phyloP scores from a whole-genome alignment of 1,139 yeast genomes.

The Magnusiomyces magnusii region DNA sequence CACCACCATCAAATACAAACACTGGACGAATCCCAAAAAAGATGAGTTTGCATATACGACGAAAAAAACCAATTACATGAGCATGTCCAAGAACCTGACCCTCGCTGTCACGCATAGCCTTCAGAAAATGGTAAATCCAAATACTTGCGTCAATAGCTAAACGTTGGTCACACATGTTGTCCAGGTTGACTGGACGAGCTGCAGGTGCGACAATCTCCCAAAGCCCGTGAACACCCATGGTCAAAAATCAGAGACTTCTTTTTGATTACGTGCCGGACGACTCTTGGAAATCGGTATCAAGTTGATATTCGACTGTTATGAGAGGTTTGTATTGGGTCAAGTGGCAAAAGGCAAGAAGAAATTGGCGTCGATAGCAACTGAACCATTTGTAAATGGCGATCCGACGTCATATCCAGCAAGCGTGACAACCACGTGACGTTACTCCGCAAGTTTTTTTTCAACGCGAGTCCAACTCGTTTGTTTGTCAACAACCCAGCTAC shows the following conservation, averaged over 20 bases:
- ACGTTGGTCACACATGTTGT: conserved; percentile 62
- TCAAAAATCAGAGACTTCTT: not conserved
- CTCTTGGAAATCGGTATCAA: not conserved
- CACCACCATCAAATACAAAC: conserved; percentile 97
- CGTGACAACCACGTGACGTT: not conserved
- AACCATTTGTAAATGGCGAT: not conserved
- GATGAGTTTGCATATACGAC: conserved; percentile 84
- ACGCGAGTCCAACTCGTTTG: too few relatives aligned
- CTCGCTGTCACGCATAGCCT: conserved; percentile 83
- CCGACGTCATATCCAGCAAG: not conserved
- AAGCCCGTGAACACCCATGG: conserved; percentile 92
- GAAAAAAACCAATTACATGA: conserved; percentile 88
- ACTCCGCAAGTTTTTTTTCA: not conserved
- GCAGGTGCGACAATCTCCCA: conserved; percentile 93
- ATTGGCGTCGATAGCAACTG: not conserved
- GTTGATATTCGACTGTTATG: not conserved
- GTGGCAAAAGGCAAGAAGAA: not conserved
- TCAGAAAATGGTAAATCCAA: conserved; percentile 95
- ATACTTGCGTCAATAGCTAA: conserved; percentile 97
- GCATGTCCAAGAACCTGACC: conserved; percentile 75
- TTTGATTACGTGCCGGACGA: too few relatives aligned
- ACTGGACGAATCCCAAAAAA: conserved; percentile 88
- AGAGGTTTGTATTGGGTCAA: not conserved
- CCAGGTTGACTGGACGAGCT: conserved; percentile 84
- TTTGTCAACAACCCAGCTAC: too few relatives aligned